These are phyloP conservation scores for Cercophora scortea DNA, from an alignment of 495 filamentous ascomycete species.

Conservation along the genomic window DNA sequence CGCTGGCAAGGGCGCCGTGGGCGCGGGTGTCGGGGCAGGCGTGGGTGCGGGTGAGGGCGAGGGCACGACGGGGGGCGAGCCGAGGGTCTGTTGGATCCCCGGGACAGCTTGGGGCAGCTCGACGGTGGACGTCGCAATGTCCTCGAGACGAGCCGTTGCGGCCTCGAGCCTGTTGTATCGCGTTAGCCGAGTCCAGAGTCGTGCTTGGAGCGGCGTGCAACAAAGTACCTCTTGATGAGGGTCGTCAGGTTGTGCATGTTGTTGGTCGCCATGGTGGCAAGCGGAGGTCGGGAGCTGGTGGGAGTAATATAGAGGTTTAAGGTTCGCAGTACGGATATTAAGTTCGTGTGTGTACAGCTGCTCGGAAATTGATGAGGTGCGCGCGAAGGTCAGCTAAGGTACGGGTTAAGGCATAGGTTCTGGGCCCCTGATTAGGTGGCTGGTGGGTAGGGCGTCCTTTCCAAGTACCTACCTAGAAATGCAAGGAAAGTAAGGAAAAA, in stretches of 20 bases:
- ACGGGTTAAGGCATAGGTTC: too few relatives aligned
- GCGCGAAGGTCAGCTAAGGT: too few relatives aligned
- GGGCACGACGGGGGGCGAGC: conserved; percentile 17
- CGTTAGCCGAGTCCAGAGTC: conserved; percentile 12
- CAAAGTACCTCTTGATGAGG: conserved; percentile 84
- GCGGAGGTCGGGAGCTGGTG: not conserved
- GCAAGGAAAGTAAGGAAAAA: too few relatives aligned
- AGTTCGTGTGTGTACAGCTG: too few relatives aligned
- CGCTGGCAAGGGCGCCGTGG: conserved; percentile 1
- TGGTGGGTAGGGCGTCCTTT: too few relatives aligned
- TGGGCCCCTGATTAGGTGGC: too few relatives aligned
- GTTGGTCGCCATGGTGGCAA: conserved; percentile 42
- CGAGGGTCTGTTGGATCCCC: conserved; percentile 27
- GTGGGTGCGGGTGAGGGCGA: conserved; percentile 19
- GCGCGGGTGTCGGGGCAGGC: conserved; percentile 20
- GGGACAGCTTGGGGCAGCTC: conserved; percentile 44
- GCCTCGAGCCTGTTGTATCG: conserved; percentile 81
- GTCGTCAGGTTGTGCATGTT: conserved; percentile 96
- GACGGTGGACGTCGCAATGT: conserved; percentile 73
- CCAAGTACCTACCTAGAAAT: too few relatives aligned
- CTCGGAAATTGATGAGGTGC: too few relatives aligned
- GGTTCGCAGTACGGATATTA: too few relatives aligned
- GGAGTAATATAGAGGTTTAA: too few relatives aligned
- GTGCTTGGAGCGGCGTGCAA: not conserved
- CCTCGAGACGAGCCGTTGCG: conserved; percentile 91